phyloP scores from a whole-genome alignment of 1,139 yeast species.

The Pichia kudriavzevii region DNA sequence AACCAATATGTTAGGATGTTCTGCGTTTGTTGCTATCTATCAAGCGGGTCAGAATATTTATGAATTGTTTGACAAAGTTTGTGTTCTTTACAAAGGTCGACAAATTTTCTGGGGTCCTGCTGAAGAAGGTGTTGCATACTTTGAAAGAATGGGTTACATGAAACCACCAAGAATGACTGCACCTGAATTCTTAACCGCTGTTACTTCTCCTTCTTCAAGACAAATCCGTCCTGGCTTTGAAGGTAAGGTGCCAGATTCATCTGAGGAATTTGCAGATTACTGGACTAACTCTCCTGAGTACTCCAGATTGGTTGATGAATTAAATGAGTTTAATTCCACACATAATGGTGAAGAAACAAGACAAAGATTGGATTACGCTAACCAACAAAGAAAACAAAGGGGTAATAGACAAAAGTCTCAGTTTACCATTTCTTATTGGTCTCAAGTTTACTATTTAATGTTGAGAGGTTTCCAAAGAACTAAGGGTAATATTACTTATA shows the following conservation, averaged over 20 bases:
- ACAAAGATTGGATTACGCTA: constrained; percentile 27
- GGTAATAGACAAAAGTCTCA: constrained; percentile 30
- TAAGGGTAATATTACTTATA: constrained; percentile 30
- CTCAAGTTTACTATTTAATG: constrained; percentile 39
- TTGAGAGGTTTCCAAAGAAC: constrained; percentile 40
- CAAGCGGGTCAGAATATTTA: constrained; percentile 78
- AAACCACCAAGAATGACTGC: constrained; percentile 79
- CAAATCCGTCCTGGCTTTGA: constrained; percentile 43
- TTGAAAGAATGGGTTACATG: constrained; percentile 56
- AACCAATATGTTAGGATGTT: constrained; percentile 43
- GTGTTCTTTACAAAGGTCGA: constrained; percentile 66
- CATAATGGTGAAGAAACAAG: constrained; percentile 29
- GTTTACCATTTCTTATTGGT: constrained; percentile 36
- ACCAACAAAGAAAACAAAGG: constrained; percentile 32
- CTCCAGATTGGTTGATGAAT: constrained; percentile 24
- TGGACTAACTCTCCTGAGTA: constrained; percentile 36
- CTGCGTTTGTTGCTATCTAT: constrained; percentile 68
- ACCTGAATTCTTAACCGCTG: constrained; percentile 31
- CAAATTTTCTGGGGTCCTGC: constrained; percentile 70
- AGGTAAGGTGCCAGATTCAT: constrained; percentile 28
- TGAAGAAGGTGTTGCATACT: constrained; percentile 49
- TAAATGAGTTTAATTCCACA: constrained; percentile 24
- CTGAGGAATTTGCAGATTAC: constrained; percentile 42
- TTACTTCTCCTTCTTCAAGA: constrained; percentile 51
- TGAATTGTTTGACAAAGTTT: constrained; percentile 64